Conservation (phyloP, 2,329 filamentous ascomycete species). For the Neoscytalidium dimidiatum region DNA sequence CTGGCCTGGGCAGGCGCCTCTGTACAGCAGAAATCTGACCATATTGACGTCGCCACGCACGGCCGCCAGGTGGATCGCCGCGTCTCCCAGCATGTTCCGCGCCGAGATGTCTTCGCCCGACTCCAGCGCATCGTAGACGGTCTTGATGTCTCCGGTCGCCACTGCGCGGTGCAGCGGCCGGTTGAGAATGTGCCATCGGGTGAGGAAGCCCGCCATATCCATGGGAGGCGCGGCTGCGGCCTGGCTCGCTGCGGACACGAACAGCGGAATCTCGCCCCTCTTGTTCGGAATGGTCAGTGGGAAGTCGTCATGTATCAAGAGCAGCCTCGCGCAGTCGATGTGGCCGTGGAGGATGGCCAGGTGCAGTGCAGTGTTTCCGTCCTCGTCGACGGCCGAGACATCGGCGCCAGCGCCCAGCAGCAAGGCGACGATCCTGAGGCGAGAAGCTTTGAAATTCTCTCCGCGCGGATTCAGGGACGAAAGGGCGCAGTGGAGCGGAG, state of each 20-base stretch:
- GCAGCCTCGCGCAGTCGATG: neutral
- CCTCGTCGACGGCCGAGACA: neutral
- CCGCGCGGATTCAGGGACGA: neutral
- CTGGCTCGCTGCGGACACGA: neutral
- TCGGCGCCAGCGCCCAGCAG: neutral
- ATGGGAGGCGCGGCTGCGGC: neutral
- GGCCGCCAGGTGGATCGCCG: neutral
- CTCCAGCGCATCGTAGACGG: neutral
- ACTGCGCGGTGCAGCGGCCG: slow-evolving; percentile 5
- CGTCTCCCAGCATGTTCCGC: slow-evolving; percentile 10
- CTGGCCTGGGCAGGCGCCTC: neutral
- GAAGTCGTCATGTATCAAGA: neutral
- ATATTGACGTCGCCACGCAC: neutral
- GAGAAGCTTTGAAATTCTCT: neutral
- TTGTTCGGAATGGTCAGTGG: neutral
- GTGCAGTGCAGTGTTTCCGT: neutral
- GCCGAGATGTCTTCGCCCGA: neutral
- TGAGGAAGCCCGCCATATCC: slow-evolving; percentile 5
- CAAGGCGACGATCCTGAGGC: neutral
- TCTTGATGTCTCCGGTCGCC: neutral
- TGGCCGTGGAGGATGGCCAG: slow-evolving; percentile 2
- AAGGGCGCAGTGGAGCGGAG: slow-evolving; percentile 1
- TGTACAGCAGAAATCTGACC: neutral
- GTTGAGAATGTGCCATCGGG: slow-evolving; percentile 6
- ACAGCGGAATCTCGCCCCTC: slow-evolving; percentile 7